These are phyloP conservation scores for Solanum dulcamara DNA, from an alignment of 257 asterid genomes.

Conservation along the genomic window DNA sequence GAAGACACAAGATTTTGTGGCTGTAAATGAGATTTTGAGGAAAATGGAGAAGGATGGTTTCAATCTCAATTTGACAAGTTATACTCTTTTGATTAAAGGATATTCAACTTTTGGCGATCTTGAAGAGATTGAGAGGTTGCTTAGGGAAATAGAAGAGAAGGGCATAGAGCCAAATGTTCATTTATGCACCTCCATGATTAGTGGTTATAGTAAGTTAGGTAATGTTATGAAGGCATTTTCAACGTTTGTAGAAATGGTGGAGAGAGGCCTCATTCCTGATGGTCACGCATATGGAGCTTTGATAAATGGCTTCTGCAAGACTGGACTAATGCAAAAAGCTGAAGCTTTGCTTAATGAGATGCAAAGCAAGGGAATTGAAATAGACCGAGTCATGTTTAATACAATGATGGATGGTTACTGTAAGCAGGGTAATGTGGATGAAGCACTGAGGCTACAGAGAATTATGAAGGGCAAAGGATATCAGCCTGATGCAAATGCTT, in stretches of 20 bases:
- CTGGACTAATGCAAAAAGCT: constrained; percentile 54
- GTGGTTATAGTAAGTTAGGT: constrained; percentile 33
- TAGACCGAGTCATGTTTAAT: constrained; percentile 50
- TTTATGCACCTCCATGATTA: constrained; percentile 47
- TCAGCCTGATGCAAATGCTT: constrained; percentile 46
- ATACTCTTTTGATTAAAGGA: constrained; percentile 49
- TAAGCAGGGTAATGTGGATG: constrained; percentile 58
- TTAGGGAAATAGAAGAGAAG: constrained; percentile 47
- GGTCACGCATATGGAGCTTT: constrained; percentile 59
- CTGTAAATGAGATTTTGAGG: constrained; percentile 32
- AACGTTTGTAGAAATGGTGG: constrained; percentile 48
- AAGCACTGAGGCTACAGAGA: constrained; percentile 39
- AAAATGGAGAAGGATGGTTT: constrained; percentile 53
- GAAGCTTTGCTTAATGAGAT: constrained; percentile 53
- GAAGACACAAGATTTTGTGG: constrained; percentile 24
- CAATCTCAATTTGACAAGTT: constrained; percentile 44
- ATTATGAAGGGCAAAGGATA: constrained; percentile 70
- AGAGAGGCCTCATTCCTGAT: constrained; percentile 47
- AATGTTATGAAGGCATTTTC: constrained; percentile 45
- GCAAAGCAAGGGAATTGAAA: constrained; percentile 54
- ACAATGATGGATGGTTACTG: constrained; percentile 76
- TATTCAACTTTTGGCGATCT: constrained; percentile 15
- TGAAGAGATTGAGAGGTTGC: constrained; percentile 44
- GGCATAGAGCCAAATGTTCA: constrained; percentile 45
- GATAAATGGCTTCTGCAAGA: constrained; percentile 55